A percentile compares a stretch with the other conserved stretches of the same genome.
Evolutionary conservation across 2,329 filamentous ascomycete genomes (phyloP).

Genomic region (Akanthomyces lecanii): DNA sequence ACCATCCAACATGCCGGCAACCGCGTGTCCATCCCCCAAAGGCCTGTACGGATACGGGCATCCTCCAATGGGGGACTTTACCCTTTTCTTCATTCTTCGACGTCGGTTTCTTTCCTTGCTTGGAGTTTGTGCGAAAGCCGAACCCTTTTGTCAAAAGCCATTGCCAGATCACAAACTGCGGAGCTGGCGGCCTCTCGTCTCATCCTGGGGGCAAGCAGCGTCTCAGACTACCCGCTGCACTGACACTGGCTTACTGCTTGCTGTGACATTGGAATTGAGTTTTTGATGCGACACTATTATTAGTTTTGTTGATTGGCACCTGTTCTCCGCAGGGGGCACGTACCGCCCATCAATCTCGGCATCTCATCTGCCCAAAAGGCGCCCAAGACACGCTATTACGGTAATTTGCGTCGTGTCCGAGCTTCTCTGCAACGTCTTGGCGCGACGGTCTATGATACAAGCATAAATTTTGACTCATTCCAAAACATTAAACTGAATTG

Average conservation of each 20-base stretch:
- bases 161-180: no score
- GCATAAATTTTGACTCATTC: constrained; percentile 1
- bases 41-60: no score
- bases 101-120: no score
- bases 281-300: background rate
- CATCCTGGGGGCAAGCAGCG: background rate
- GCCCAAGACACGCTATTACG: constrained; percentile 1
- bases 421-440: background rate
- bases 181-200: background rate
- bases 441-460: background rate
- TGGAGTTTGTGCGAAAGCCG: no score
- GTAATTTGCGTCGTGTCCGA: background rate
- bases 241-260: background rate
- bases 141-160: no score
- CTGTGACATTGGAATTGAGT: background rate
- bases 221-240: background rate
- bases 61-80: no score
- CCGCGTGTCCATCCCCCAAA: no score
- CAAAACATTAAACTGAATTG: background rate
- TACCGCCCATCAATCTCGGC: background rate
- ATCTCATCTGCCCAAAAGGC: background rate
- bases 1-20: no score
- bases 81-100: no score
- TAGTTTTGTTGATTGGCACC: background rate
- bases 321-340: background rate